Evolutionary conservation across 129 eudicot species (phyloP).

Genomic region (Oenanthe sinensis): DNA sequence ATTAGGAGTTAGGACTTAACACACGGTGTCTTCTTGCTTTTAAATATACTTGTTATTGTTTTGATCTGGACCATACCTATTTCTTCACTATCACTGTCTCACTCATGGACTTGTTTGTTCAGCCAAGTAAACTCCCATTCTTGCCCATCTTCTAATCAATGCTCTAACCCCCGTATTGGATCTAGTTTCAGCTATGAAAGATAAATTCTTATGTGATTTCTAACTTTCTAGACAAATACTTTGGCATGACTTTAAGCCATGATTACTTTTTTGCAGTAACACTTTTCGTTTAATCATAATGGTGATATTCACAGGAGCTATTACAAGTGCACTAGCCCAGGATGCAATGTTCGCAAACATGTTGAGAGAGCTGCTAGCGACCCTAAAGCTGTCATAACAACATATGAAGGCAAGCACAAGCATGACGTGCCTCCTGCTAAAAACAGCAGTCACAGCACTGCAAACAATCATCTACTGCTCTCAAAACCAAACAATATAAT

Average conservation of each 20-base stretch:
- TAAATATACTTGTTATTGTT: not conserved
- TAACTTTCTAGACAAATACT: not conserved
- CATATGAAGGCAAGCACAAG: constrained; percentile 88
- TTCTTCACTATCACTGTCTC: not conserved
- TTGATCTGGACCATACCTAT: too few species aligned
- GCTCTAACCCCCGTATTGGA: not conserved
- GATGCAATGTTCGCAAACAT: constrained; percentile 82
- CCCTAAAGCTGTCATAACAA: constrained; percentile 88
- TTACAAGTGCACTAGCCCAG: constrained; percentile 70
- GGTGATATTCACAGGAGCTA: constrained; percentile 52
- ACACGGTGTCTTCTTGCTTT: not conserved
- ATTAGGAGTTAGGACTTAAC: not conserved
- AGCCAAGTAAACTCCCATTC: not conserved
- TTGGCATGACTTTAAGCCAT: not conserved
- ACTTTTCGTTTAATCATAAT: not conserved
- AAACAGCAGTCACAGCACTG: constrained; percentile 65
- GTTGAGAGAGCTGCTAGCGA: constrained; percentile 84
- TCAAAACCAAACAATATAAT: constrained; percentile 37
- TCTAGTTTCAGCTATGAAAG: not conserved
- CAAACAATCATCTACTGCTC: constrained; percentile 30
- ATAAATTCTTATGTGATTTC: not conserved
- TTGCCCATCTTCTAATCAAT: not conserved
- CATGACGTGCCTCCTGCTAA: constrained; percentile 83
- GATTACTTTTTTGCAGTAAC: not conserved
- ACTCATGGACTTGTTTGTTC: not conserved